Evolutionary conservation across 192 early-diverging fungal genomes (phyloP).

Genomic region (Fimicolochytrium jonesii): DNA sequence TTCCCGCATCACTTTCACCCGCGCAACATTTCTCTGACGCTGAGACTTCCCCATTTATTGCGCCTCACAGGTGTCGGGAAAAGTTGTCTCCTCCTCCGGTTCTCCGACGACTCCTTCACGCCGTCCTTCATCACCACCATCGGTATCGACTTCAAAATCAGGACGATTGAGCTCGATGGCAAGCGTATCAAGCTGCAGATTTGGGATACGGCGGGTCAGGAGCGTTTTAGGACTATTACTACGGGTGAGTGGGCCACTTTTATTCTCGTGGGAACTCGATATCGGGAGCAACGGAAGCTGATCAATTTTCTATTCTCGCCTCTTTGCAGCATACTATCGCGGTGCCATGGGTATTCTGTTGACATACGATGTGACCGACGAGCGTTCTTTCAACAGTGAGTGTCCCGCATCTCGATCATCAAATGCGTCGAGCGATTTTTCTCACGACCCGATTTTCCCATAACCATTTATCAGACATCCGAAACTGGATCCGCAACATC

Average conservation of each 20-base stretch:
- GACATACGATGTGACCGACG: constrained; percentile 98
- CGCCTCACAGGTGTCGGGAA: constrained; percentile 82
- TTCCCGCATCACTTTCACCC: neutral
- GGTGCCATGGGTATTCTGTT: constrained; percentile 99
- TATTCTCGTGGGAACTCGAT: neutral
- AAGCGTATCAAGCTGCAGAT: constrained; percentile 99
- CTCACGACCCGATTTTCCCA: too few relatives aligned
- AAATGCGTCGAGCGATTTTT: too few relatives aligned
- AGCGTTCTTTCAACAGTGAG: constrained; percentile 94
- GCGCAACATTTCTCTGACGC: too few relatives aligned
- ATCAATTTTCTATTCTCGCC: neutral
- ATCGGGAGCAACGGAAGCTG: neutral
- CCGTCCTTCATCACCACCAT: constrained; percentile 99
- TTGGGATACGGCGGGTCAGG: constrained; percentile 99
- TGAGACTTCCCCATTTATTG: too few relatives aligned
- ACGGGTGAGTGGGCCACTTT: constrained; percentile 59
- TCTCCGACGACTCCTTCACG: constrained; percentile 98
- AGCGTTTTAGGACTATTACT: constrained; percentile 98
- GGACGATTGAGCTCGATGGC: constrained; percentile 97
- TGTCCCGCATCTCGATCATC: too few relatives aligned
- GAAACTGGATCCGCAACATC: constrained; percentile 99
- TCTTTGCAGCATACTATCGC: constrained; percentile 83
- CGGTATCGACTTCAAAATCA: constrained; percentile 99
- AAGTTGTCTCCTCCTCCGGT: constrained; percentile 91
- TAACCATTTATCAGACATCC: constrained; percentile 92